Conservation (phyloP, 805 yeast genomes). For the Lachancea dasiensis region DNA sequence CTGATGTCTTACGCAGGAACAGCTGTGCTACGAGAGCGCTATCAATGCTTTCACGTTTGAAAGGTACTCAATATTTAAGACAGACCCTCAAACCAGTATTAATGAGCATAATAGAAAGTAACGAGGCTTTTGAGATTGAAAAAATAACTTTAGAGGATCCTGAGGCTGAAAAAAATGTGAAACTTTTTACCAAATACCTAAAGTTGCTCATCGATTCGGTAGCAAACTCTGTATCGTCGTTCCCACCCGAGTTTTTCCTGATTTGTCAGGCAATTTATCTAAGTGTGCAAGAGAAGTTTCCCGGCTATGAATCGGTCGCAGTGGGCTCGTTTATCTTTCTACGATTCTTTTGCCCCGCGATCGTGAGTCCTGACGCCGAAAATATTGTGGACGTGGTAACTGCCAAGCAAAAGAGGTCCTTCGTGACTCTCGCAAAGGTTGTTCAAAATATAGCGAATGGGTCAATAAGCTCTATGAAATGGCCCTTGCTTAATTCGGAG, state of each 20-base stretch:
- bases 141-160: constrained; percentile 37
- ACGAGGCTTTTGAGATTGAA: constrained; percentile 61
- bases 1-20: constrained; percentile 74
- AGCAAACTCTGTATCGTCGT: constrained; percentile 43
- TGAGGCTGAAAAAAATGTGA: constrained; percentile 37
- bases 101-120: constrained; percentile 43
- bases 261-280: constrained; percentile 62
- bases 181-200: constrained; percentile 51
- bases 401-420: constrained; percentile 49
- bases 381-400: constrained; percentile 36
- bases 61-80: constrained; percentile 55
- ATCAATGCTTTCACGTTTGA: constrained; percentile 62
- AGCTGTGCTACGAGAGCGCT: constrained; percentile 75
- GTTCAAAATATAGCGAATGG: constrained; percentile 86
- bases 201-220: constrained; percentile 54
- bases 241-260: constrained; percentile 68
- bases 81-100: constrained; percentile 51
- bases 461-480: constrained; percentile 56
- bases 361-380: constrained; percentile 72
- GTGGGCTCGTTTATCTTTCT: constrained; percentile 84
- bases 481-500: constrained; percentile 47
- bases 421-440: constrained; percentile 74
- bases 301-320: constrained; percentile 60
- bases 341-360: constrained; percentile 79
- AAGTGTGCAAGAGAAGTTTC: constrained; percentile 55